Percentiles rank a stretch among this genome's conserved stretches.
phyloP scores from a whole-genome alignment of 106 monocot genomes.

The Dendrobium chrysotoxum region DNA sequence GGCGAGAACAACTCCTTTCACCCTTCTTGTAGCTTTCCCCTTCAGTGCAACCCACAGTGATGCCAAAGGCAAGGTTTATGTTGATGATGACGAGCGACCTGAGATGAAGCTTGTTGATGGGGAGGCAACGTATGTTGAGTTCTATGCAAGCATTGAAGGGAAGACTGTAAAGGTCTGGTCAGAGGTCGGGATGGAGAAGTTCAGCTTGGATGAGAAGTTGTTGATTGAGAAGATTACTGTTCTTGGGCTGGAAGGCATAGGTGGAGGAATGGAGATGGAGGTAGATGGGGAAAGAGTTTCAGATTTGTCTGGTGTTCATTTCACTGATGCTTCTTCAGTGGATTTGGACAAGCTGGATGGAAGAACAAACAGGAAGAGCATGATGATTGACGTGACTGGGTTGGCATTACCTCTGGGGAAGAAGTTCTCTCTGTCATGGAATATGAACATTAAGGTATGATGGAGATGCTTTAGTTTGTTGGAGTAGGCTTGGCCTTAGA shows the following conservation, averaged over 20 bases:
- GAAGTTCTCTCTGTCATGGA: conserved; percentile 76
- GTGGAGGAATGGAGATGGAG: conserved; percentile 30
- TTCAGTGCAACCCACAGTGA: conserved; percentile 29
- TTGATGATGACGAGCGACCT: conserved; percentile 87
- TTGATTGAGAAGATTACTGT: conserved; percentile 71
- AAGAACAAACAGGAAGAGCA: conserved; percentile 27
- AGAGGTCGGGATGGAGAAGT: conserved; percentile 52
- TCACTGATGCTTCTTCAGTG: conserved; percentile 5
- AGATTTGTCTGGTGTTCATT: conserved; percentile 27
- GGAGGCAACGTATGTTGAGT: conserved; percentile 52
- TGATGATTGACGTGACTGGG: conserved; percentile 65
- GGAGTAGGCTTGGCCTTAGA: background rate
- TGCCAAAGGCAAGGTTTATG: conserved; percentile 63
- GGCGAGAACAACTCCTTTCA: conserved; percentile 73
- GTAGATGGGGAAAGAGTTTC: conserved; percentile 39
- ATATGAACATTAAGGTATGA: conserved; percentile 40
- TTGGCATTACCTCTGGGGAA: conserved; percentile 73
- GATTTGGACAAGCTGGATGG: conserved; percentile 29
- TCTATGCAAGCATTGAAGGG: conserved; percentile 39
- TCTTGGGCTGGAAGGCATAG: conserved; percentile 42
- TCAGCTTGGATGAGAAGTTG: conserved; percentile 43
- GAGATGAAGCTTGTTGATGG: conserved; percentile 78
- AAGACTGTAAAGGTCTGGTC: conserved; percentile 68
- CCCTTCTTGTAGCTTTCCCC: conserved; percentile 69
- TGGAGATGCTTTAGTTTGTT: background rate